phyloP scores from a whole-genome alignment of 345 rosid genomes.

The Citrus maxima region DNA sequence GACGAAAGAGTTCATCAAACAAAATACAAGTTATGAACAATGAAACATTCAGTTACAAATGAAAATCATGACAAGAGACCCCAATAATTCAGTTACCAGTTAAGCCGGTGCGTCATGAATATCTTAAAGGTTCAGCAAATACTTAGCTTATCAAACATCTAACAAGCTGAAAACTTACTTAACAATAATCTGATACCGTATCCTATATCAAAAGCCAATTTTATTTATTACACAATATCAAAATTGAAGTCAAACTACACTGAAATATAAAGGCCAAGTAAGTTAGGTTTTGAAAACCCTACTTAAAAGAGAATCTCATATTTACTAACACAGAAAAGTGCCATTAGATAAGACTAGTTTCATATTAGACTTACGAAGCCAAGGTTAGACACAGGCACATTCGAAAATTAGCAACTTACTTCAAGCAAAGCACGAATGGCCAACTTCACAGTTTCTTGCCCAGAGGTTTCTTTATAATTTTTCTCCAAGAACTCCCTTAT shows the following conservation, averaged over 20 bases:
- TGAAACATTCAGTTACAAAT: background rate
- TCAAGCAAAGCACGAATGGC: conserved; percentile 90
- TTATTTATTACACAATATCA: background rate
- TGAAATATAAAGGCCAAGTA: background rate
- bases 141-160: background rate
- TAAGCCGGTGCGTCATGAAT: too few relatives aligned
- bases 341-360: background rate
- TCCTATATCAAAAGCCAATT: background rate
- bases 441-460: conserved; percentile 86
- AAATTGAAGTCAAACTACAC: background rate
- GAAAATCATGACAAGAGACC: background rate
- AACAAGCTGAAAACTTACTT: background rate
- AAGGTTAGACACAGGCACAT: background rate
- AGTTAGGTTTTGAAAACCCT: background rate
- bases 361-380: background rate
- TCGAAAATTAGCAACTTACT: conserved; percentile 36
- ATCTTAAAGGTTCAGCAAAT: background rate
- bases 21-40: background rate
- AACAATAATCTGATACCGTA: background rate
- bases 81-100: too few relatives aligned
- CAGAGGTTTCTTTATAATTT: conserved; percentile 78
- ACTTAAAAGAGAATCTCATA: background rate
- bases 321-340: background rate
- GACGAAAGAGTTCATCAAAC: background rate
- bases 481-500: conserved; percentile 87